Conservation (phyloP, 108 stramenopile species). For the Conticribra guillardii region DNA sequence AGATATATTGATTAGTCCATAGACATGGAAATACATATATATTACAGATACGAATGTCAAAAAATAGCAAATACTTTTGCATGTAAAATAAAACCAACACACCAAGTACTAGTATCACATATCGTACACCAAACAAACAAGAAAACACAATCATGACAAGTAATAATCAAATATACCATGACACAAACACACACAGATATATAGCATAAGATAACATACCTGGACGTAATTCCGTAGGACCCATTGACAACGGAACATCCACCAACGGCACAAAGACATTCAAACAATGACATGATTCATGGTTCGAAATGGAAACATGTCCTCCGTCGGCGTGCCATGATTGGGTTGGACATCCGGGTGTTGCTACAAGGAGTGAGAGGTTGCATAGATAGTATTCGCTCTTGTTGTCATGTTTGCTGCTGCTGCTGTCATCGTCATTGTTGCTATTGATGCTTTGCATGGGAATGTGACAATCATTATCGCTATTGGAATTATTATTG, state of each 20-base stretch:
- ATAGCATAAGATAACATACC: too few relatives aligned
- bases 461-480: background rate
- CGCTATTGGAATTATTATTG: too few relatives aligned
- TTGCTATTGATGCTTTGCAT: background rate
- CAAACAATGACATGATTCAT: constrained; percentile 62
- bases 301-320: constrained; percentile 51
- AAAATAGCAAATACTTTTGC: too few relatives aligned
- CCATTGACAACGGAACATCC: constrained; percentile 49
- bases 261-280: constrained; percentile 78
- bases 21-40: too few relatives aligned
- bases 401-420: background rate
- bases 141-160: too few relatives aligned
- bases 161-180: too few relatives aligned
- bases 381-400: constrained; percentile 21
- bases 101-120: too few relatives aligned
- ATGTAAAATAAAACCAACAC: too few relatives aligned
- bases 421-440: background rate
- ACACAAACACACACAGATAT: too few relatives aligned
- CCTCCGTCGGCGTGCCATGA: constrained; percentile 81
- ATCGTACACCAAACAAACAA: too few relatives aligned
- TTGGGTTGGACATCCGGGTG: constrained; percentile 51
- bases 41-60: too few relatives aligned
- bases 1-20: too few relatives aligned
- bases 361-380: constrained; percentile 30
- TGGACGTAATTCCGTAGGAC: constrained; percentile 79